Conservation (phyloP, 352 stramenopile species). For the Elongisporangium anandrum region DNA sequence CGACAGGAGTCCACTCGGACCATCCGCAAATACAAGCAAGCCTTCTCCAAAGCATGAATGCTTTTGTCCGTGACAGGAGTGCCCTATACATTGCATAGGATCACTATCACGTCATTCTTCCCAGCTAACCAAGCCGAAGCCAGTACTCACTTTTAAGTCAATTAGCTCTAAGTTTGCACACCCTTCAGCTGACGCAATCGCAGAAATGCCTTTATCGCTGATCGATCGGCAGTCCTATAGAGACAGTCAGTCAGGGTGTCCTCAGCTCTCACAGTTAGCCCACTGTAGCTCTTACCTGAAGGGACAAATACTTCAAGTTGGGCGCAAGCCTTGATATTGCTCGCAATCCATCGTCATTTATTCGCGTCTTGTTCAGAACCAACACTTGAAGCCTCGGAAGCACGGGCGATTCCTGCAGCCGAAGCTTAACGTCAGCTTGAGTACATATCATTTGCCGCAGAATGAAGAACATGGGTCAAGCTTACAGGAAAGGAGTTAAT, state of each 20-base stretch:
- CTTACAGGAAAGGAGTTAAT: conserved; percentile 38
- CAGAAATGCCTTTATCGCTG: conserved; percentile 36
- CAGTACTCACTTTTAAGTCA: conserved; percentile 49
- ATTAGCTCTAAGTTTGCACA: conserved; percentile 42
- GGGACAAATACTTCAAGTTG: conserved; percentile 54
- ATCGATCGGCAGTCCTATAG: conserved; percentile 47
- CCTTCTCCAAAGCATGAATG: conserved; percentile 30
- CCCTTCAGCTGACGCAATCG: conserved; percentile 21
- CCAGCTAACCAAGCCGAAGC: not conserved
- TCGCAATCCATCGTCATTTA: conserved; percentile 38
- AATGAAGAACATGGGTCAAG: conserved; percentile 2
- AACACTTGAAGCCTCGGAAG: conserved; percentile 46
- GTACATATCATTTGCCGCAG: conserved; percentile 1
- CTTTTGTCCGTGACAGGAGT: conserved; percentile 45
- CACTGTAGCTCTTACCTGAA: conserved; percentile 35
- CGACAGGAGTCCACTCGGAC: conserved; percentile 71
- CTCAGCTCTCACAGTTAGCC: not conserved
- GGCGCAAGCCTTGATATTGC: conserved; percentile 25
- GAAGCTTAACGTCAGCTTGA: not conserved
- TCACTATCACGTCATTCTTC: not conserved
- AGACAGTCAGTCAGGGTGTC: conserved; percentile 1
- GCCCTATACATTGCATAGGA: conserved; percentile 24
- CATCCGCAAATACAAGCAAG: conserved; percentile 35
- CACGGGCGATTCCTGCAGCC: conserved; percentile 15
- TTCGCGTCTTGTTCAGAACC: conserved; percentile 53